These are phyloP conservation scores for Trichophyton equinum DNA, from an alignment of 2,329 filamentous ascomycete genomes.

Conservation along the genomic window DNA sequence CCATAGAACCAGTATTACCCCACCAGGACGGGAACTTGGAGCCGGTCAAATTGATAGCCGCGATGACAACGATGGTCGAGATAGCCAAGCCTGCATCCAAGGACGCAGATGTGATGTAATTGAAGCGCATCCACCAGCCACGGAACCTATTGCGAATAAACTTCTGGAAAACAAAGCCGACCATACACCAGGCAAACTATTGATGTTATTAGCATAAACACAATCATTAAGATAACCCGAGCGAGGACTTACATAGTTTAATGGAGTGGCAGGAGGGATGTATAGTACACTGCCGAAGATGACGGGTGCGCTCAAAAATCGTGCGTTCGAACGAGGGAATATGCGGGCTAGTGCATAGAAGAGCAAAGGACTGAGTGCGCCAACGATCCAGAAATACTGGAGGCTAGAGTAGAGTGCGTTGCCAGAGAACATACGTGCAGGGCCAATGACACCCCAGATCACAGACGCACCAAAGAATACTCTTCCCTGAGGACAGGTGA, in stretches of 20 bases:
- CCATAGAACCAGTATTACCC: slow-evolving; percentile 48
- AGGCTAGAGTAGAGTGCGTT: slow-evolving; percentile 51
- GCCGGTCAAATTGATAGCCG: slow-evolving; percentile 50
- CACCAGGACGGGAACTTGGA: slow-evolving; percentile 51
- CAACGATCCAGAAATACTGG: slow-evolving; percentile 60
- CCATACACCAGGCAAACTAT: slow-evolving; percentile 51
- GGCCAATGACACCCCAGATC: slow-evolving; percentile 63
- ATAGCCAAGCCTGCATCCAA: slow-evolving; percentile 57
- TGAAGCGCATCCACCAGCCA: slow-evolving; percentile 68
- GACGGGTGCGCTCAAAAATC: slow-evolving; percentile 56
- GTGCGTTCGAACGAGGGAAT: slow-evolving; percentile 49
- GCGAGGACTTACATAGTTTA: slow-evolving; percentile 41
- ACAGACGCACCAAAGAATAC: slow-evolving; percentile 59
- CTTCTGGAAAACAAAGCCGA: slow-evolving; percentile 57
- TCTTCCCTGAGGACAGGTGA: slow-evolving; percentile 45
- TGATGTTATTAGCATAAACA: not conserved
- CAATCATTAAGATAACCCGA: not conserved
- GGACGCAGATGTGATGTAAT: slow-evolving; percentile 61
- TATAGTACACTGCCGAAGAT: slow-evolving; percentile 53
- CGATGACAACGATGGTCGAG: slow-evolving; percentile 57
- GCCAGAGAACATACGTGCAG: slow-evolving; percentile 54
- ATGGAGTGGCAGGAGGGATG: slow-evolving; percentile 56
- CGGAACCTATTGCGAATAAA: slow-evolving; percentile 51
- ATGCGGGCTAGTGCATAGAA: slow-evolving; percentile 49
- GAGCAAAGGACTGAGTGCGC: slow-evolving; percentile 49